Evolutionary conservation across 805 yeast species (phyloP), one percentile per base, ranked within the genome.

Genomic region (Ogataea glucozyma): DNA sequence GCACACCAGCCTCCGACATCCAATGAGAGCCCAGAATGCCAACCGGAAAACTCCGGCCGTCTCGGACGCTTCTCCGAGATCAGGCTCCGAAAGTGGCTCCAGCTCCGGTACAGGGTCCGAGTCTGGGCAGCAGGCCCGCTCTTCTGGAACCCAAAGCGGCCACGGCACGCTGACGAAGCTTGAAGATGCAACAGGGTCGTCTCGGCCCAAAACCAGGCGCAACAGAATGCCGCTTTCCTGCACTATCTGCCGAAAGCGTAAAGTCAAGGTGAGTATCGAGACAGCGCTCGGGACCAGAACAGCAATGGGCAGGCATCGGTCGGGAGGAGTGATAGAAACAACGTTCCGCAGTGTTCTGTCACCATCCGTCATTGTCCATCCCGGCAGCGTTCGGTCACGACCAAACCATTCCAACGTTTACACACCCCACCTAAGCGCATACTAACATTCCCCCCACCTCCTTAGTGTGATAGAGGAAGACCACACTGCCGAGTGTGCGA

Each of bases 171-270:
- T 17, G 3, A 11, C 11, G 6, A 30, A 30, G 27, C 13, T 4
- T 3, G n/a, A 30, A 12, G 26, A 31, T 16, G 26, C 24, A 18
- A 19, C 29, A 17, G n/a, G n/a, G n/a, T n/a, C 30, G 5, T 31
- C 4, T 3, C 27, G 9, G 38, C 49, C 44, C n/a, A 56, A 53
- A 32, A 48, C 58, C 14, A 69, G 62, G 47, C 61, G 77, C 38
- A 66, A 70, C 31, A 64, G 79, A 37, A 62, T 69, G 45, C 66
- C 74, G 0, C 49, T 76, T 7, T 73, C 75, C 0, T 75, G 81
- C 49, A 69, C 67, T 19, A 67, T 68, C 29, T 75, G 80, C 46
- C 64, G 76, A 14, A 67, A 62, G 53, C 60, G 75, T 32, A 75
- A 75, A 51, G 72, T 72, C 26, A 74, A 73, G 45, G 66, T 62